Evolutionary conservation across 257 asterid species (phyloP).

Genomic region (Solanum stenotomum): DNA sequence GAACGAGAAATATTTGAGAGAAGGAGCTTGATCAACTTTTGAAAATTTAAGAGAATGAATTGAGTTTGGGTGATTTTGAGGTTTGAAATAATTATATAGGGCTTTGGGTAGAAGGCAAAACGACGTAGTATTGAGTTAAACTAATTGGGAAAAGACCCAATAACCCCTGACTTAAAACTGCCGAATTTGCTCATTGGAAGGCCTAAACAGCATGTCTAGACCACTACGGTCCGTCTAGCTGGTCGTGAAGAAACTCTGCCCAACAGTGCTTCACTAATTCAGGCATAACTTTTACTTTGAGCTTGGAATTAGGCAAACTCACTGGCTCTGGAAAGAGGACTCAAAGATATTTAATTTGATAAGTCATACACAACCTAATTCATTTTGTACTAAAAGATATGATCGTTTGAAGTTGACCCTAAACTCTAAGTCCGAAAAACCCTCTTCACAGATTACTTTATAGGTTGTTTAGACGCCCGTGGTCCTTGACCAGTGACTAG

Average conservation of each 20-base stretch:
- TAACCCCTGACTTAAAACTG: not conserved
- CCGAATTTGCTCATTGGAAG: not conserved
- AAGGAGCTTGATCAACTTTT: not conserved
- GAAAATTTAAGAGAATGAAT: too few species aligned
- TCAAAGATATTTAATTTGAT: too few species aligned
- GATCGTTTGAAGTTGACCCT: not conserved
- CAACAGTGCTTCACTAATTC: not conserved
- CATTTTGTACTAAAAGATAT: not conserved
- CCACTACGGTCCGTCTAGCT: too few species aligned
- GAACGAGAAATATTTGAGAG: not conserved
- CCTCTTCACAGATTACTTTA: not conserved
- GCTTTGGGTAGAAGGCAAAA: not conserved
- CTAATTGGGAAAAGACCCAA: too few species aligned
- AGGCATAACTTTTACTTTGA: too few species aligned
- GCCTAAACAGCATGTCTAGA: not conserved
- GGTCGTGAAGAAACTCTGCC: not conserved
- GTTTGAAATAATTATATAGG: too few species aligned
- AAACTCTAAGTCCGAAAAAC: not conserved
- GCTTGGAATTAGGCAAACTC: not conserved
- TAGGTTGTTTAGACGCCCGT: not conserved
- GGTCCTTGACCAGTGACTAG: not conserved
- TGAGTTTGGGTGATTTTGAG: too few species aligned
- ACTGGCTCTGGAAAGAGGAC: not conserved
- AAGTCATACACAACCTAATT: not conserved
- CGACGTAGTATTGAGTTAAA: not conserved